Conservation (phyloP, 2,329 filamentous ascomycete genomes). For the Talaromyces sp. region DNA sequence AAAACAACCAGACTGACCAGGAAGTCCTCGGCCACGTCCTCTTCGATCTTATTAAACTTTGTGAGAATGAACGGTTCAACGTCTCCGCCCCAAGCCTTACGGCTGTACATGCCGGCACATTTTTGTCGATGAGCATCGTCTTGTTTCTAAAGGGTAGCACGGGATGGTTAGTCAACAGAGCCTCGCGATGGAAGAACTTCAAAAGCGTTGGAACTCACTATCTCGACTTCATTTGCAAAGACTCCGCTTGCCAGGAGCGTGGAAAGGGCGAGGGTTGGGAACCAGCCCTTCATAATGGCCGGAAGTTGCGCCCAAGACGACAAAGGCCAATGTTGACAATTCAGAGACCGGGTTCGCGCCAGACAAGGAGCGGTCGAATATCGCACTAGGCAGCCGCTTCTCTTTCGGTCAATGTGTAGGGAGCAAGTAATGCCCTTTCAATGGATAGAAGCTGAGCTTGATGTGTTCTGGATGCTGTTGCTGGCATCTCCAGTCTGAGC, state of each 20-base stretch:
- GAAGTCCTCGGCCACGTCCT: constrained; percentile 60
- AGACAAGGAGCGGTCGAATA: neutral
- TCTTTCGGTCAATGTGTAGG: neutral
- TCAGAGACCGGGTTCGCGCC: neutral
- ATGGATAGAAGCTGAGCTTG: constrained; percentile 5
- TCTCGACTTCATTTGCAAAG: constrained; percentile 40
- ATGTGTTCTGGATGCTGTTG: neutral
- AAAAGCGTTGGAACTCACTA: constrained; percentile 27
- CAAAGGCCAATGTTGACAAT: neutral
- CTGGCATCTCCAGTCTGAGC: neutral
- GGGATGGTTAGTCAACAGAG: neutral
- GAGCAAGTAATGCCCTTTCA: constrained; percentile 1
- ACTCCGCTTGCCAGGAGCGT: constrained; percentile 32
- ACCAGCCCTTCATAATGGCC: constrained; percentile 35
- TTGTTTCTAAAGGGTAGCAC: constrained; percentile 55
- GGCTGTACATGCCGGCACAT: constrained; percentile 93
- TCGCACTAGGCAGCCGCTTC: neutral
- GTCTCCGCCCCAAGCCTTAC: constrained; percentile 77
- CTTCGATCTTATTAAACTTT: constrained; percentile 63
- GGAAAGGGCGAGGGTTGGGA: constrained; percentile 29
- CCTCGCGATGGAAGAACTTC: neutral
- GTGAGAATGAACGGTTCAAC: constrained; percentile 84
- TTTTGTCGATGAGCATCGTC: constrained; percentile 70
- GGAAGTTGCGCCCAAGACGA: constrained; percentile 6
- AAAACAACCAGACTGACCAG: constrained; percentile 83